These are phyloP conservation scores for Paecilomyces sp. DNA, from an alignment of 2,329 filamentous ascomycete species.

Conservation along the genomic window DNA sequence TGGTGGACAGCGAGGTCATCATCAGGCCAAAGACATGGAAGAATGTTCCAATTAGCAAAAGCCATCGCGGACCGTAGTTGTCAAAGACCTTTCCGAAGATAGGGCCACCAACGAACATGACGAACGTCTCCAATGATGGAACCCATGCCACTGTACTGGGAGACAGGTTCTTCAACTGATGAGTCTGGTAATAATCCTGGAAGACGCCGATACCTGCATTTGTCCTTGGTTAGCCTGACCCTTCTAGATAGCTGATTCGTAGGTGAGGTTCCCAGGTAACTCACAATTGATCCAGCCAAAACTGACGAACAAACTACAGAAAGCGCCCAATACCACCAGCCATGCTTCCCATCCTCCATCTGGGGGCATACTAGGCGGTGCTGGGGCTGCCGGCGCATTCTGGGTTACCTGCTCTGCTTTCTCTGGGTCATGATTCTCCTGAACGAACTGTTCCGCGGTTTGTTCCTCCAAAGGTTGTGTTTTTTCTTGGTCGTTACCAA, in stretches of 20 bases:
- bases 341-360: constrained; percentile 26
- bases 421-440: background rate
- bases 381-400: background rate
- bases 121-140: constrained; percentile 34
- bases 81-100: constrained; percentile 14
- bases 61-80: constrained; percentile 2
- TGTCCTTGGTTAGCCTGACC: background rate
- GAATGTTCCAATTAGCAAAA: constrained; percentile 38
- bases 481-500: background rate
- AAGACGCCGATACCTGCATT: constrained; percentile 32
- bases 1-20: constrained; percentile 48
- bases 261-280: background rate
- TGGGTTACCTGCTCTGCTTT: background rate
- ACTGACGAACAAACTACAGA: constrained; percentile 19
- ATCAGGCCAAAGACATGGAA: constrained; percentile 53
- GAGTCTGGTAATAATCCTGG: constrained; percentile 36
- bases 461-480: background rate
- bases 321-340: constrained; percentile 23
- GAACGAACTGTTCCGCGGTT: background rate
- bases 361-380: constrained; percentile 8
- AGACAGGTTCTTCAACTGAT: constrained; percentile 31
- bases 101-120: constrained; percentile 22
- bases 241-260: background rate
- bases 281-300: constrained; percentile 35
- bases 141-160: constrained; percentile 38